These are phyloP conservation scores for Candolleomyces efflorescens DNA, from an alignment of 768 basidiomycete genomes.

Conservation along the genomic window DNA sequence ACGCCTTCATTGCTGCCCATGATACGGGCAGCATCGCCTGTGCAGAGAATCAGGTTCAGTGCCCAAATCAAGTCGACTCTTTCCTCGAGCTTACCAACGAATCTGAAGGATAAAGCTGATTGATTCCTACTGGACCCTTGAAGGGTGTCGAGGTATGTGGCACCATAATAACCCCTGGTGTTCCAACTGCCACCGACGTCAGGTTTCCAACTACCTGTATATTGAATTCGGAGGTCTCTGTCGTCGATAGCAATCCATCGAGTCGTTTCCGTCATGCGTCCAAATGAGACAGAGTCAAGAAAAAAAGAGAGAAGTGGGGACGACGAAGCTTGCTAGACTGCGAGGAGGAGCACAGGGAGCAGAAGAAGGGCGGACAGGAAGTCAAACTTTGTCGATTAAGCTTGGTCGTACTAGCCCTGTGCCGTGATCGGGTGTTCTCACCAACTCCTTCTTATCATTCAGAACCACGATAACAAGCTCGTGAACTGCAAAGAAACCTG, in stretches of 20 bases:
- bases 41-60: neutral
- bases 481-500: no score
- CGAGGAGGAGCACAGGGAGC: no score
- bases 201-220: neutral
- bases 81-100: neutral
- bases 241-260: conserved; percentile 3
- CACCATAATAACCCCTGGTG: no score
- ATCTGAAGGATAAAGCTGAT: neutral
- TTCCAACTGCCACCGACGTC: neutral
- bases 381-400: no score
- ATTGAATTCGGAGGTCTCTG: neutral
- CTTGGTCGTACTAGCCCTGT: no score
- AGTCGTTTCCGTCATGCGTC: neutral
- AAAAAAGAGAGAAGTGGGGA: neutral
- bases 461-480: no score
- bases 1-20: neutral
- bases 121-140: neutral
- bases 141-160: neutral
- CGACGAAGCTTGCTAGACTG: neutral
- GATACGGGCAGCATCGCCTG: conserved; percentile 5
- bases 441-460: no score
- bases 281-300: no score
- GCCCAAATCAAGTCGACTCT: no score
- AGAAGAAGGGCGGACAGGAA: no score
- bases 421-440: no score